phyloP scores from a whole-genome alignment of 192 early-diverging fungal species.

The Anaeromyces robustus region DNA sequence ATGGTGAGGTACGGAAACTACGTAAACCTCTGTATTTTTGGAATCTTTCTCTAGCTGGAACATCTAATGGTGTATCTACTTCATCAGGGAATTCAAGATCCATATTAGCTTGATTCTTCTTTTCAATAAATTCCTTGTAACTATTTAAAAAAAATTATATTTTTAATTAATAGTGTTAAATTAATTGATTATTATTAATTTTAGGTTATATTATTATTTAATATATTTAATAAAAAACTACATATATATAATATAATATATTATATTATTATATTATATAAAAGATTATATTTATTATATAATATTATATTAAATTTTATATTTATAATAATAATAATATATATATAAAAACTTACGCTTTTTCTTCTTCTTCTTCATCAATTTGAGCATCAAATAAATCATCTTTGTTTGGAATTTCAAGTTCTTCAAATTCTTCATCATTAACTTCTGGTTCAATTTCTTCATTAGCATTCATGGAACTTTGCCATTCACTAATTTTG shows the following conservation, averaged over 20 bases:
- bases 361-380: slow-evolving; percentile 17
- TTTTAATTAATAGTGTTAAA: no score
- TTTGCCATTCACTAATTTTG: slow-evolving; percentile 8
- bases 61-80: slow-evolving; percentile 81
- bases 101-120: slow-evolving; percentile 31
- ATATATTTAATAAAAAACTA: no score
- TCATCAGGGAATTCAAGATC: slow-evolving; percentile 92
- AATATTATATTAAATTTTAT: no score
- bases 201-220: no score
- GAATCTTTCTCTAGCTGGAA: slow-evolving; percentile 71
- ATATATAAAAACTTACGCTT: not conserved
- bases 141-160: not conserved
- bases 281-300: no score
- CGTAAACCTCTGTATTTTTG: slow-evolving; percentile 88
- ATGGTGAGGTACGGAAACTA: slow-evolving; percentile 84
- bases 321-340: no score
- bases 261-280: no score
- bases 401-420: slow-evolving; percentile 19
- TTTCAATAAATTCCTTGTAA: slow-evolving; percentile 35
- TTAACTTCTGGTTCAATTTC: slow-evolving; percentile 1
- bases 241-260: no score
- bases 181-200: no score
- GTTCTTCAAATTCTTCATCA: slow-evolving; percentile 29
- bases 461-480: slow-evolving; percentile 1
- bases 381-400: slow-evolving; percentile 19